Percentiles rank a stretch among this genome's conserved stretches.
These are phyloP conservation scores for Yamadazyma aaseri DNA, from an alignment of 1,139 yeast genomes.

Conservation along the genomic window DNA sequence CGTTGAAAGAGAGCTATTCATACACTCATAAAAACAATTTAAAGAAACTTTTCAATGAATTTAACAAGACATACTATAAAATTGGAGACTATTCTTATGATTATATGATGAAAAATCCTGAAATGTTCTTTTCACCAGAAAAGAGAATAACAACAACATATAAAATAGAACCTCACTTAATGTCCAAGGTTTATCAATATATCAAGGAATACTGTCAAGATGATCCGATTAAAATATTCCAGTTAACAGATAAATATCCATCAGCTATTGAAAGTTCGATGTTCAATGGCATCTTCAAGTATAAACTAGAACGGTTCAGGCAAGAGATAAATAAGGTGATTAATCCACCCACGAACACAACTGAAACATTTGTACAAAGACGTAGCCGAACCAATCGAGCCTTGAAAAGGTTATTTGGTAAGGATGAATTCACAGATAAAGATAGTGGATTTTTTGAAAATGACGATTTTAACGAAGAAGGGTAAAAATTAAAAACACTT, in stretches of 20 bases:
- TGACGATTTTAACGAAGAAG: background rate
- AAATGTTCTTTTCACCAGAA: constrained; percentile 14
- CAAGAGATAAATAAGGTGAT: constrained; percentile 20
- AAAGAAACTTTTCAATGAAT: constrained; percentile 4
- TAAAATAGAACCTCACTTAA: constrained; percentile 6
- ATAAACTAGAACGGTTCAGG: constrained; percentile 20
- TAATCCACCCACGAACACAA: constrained; percentile 19
- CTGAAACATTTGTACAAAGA: constrained; percentile 20
- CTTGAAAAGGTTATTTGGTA: constrained; percentile 7
- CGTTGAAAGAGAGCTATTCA: background rate
- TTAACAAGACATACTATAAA: constrained; percentile 7
- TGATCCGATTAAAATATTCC: constrained; percentile 19
- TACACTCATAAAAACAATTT: background rate
- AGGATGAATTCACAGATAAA: background rate
- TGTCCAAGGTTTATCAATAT: constrained; percentile 5
- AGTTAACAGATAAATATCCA: constrained; percentile 34
- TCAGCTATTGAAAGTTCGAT: constrained; percentile 29
- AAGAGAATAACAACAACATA: constrained; percentile 3
- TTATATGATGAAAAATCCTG: constrained; percentile 12
- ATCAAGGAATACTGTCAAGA: constrained; percentile 19
- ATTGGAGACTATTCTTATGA: constrained; percentile 6
- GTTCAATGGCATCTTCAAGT: constrained; percentile 3
- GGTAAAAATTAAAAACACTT: too few relatives aligned
- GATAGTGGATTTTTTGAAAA: background rate
- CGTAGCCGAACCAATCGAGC: constrained; percentile 20